Base-by-base conservation (phyloP, 1,284 basidiomycete genomes). In the Melampsora larici-populina region DNA sequence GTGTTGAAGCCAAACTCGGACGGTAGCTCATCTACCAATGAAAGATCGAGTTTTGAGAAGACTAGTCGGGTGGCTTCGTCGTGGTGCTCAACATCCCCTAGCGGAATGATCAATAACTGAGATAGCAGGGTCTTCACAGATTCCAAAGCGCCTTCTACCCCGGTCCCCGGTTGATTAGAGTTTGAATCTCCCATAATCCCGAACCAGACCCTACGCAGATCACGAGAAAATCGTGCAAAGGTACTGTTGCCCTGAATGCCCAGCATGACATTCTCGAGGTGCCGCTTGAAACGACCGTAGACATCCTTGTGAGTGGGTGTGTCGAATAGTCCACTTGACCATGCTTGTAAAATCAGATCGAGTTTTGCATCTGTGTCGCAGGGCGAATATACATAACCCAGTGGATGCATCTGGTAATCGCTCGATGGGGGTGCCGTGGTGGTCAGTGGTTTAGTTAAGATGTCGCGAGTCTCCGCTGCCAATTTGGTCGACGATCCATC, bases 161-260 rank as follows among this genome's bases (percentile, higher is more conserved):
- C 74, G 9, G 74, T 62, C n/a, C 74, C 74, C 21, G 18, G 24
- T 29, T 60, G 17, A 33, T 64, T 40, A 43, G 43, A 31, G 66
- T 65, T 63, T 36, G 72, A 63, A 33, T 63, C 26, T n/a, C 74
- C 74, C 43, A 76, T 24, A 21, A 76, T 69, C 24, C 74, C 74
- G n/a, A 24, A 51, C 74, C 74, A 76, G 24, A 76, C 66, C 60
- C 74, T 65, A 29, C 55, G 24, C 29, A 76, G 36, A 63, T 76
- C 74, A 29, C 74, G 48, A 43, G 74, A 69, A 40, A 76, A 76
- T n/a, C 74, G 74, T 48, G 65, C 58, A 69, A 76, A 76, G 1
- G 74, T 76, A 43, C 74, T 76, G 43, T 76, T 76, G 21, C 74
- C 74, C 24, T 58, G 55, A 31, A 76, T 76, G 21, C 74, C 74